Evolutionary conservation across 192 early-diverging fungal species (phyloP).

Genomic region (Linnemannia hyalina): DNA sequence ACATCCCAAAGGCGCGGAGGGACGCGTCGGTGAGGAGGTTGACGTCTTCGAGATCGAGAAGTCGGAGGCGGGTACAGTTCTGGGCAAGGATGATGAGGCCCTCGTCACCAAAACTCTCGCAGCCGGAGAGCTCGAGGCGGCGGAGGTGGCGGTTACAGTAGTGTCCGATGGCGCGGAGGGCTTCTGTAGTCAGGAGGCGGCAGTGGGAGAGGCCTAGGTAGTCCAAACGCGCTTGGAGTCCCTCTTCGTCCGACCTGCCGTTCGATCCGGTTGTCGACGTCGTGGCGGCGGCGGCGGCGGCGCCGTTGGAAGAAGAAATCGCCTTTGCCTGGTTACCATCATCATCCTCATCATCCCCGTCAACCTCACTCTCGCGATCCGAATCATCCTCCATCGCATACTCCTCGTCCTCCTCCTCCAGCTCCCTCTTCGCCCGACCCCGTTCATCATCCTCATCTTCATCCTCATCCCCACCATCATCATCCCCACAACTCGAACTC

Average conservation of each 20-base stretch:
- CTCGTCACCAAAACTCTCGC: constrained; percentile 56
- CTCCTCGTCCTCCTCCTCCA: constrained; percentile 22
- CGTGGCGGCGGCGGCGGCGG: neutral
- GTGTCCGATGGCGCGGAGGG: constrained; percentile 49
- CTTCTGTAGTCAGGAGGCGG: constrained; percentile 46
- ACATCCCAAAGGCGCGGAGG: constrained; percentile 55
- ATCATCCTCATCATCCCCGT: constrained; percentile 22
- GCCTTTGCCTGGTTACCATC: neutral
- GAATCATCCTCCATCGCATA: constrained; percentile 22
- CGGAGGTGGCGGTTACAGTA: constrained; percentile 46
- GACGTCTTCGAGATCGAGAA: constrained; percentile 45
- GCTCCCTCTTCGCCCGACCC: neutral
- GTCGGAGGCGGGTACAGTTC: constrained; percentile 21
- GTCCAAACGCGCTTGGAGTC: constrained; percentile 38
- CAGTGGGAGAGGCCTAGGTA: constrained; percentile 63
- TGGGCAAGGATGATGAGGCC: constrained; percentile 53
- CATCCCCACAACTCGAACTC: constrained; percentile 27
- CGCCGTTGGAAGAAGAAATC: neutral
- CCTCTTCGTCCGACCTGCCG: constrained; percentile 9
- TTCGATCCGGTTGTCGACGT: neutral
- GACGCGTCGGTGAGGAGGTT: constrained; percentile 39
- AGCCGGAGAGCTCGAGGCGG: constrained; percentile 64
- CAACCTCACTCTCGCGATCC: constrained; percentile 17
- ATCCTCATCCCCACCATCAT: constrained; percentile 12
- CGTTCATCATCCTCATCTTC: constrained; percentile 6